phyloP scores from a whole-genome alignment of 2,329 filamentous ascomycete species.

The Colletotrichum cuscutae region DNA sequence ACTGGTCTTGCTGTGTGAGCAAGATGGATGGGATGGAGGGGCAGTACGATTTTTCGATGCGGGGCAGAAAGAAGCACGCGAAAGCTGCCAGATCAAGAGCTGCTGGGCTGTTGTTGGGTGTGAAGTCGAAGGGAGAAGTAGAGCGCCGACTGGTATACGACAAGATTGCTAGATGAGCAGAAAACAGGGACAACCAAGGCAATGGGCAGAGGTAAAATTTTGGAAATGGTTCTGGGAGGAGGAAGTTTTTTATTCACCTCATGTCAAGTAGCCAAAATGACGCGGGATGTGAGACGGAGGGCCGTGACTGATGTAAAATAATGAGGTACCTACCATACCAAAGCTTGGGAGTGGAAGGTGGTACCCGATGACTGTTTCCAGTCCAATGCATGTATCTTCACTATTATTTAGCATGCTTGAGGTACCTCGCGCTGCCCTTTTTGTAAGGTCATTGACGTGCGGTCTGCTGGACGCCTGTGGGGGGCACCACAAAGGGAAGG shows the following conservation, averaged over 20 bases:
- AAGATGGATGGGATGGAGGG: conserved; percentile 10
- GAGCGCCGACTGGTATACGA: not conserved
- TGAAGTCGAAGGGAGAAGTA: not conserved
- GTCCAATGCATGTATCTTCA: not conserved
- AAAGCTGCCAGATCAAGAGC: not conserved
- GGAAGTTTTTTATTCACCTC: conserved; percentile 9
- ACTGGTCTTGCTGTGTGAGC: not conserved
- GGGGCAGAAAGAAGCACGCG: conserved; percentile 1
- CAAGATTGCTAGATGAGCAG: not conserved
- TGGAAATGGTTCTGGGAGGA: conserved; percentile 7
- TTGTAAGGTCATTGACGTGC: not conserved
- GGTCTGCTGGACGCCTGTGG: not conserved
- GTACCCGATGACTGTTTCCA: not conserved
- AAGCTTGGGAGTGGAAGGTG: not conserved
- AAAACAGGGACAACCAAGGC: not conserved
- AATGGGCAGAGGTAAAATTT: not conserved
- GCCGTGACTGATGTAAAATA: conserved; percentile 5
- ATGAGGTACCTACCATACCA: not conserved
- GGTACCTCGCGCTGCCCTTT: not conserved
- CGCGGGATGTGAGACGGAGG: conserved; percentile 13
- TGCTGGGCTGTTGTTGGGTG: not conserved
- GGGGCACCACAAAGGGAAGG: not conserved
- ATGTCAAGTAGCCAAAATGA: conserved; percentile 19
- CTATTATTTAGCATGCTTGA: not conserved
- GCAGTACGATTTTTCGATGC: conserved; percentile 22